Base-by-base conservation (phyloP, 2,329 filamentous ascomycete genomes). In the Erysiphe pulchra region DNA sequence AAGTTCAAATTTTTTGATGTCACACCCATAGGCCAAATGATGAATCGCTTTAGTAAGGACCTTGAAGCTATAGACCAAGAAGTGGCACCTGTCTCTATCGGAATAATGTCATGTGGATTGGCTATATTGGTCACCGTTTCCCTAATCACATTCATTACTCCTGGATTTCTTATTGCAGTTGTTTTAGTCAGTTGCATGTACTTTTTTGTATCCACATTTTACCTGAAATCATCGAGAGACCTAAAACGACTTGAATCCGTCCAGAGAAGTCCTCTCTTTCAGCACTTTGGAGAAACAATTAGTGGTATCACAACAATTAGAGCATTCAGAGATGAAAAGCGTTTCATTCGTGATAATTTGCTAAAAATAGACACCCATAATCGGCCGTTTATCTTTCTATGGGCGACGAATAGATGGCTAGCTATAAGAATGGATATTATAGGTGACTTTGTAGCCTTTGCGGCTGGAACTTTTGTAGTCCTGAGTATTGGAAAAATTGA, bases 21-120 rank as follows among this genome's bases (percentile, higher is more conserved):
- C 1, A 98, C 90, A 0, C 90, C 90, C 2, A 71, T 95, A 0
- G 90, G 90, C 12, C 87, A 94, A 61, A 70, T 98, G 55, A 95
- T 95, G 78, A 98, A 98, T 62, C 76, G 90, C 17, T 98, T 98
- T 64, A 95, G 87, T 59, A 95, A 95, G 62, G 90, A 98, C 59
- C 73, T 98, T 13, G 86, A 98, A 60, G 77, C 85, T 11, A 71
- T 98, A 17, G 90, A 98, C 53, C 90, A 98, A 59, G 90, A 98
- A 60, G 82, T 98, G 47, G 86, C 90, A 0, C 84, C 86, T 2
- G 77, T 92, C 37, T 87, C 90, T 18, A 86, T 95, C 53, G 73
- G 74, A 46, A 71, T 78, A 45, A 72, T 78, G 61, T 69, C 66
- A n/a, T 78, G 71, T 53, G 69, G 65, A 1, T 62, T 78, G 48